Conservation (phyloP, 164 flowering plant species). For the Akebia trifoliata region DNA sequence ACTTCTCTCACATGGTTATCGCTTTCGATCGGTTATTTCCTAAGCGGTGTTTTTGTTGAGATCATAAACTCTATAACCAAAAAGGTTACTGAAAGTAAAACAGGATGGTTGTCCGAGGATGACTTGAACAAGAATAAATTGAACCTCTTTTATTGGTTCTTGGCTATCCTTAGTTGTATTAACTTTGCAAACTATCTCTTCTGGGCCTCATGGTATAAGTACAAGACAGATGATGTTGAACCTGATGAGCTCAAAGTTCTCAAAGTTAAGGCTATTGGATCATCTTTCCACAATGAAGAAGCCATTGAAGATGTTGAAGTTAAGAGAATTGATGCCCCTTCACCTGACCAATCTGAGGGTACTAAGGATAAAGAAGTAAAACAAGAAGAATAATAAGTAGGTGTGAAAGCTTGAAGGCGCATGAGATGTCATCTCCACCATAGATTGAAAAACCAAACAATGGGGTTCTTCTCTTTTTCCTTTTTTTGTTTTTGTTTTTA, state of each 20-base stretch:
- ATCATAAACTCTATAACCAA: slow-evolving; percentile 40
- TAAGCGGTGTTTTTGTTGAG: slow-evolving; percentile 49
- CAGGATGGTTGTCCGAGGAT: slow-evolving; percentile 48
- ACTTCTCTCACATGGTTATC: slow-evolving; percentile 64
- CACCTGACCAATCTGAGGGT: not conserved
- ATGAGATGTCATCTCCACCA: not conserved
- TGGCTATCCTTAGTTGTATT: slow-evolving; percentile 48
- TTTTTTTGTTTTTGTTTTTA: not conserved
- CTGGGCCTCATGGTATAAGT: slow-evolving; percentile 62
- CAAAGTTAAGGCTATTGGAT: not conserved
- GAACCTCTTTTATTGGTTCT: slow-evolving; percentile 60
- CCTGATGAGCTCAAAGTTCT: not conserved
- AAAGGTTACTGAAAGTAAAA: slow-evolving; percentile 23
- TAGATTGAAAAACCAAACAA: not conserved
- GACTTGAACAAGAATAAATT: slow-evolving; percentile 37
- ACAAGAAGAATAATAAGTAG: not conserved
- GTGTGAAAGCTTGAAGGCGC: not conserved
- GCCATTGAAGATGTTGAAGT: not conserved
- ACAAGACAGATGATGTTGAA: slow-evolving; percentile 25
- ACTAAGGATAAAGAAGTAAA: slow-evolving; percentile 2
- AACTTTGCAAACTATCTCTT: slow-evolving; percentile 48
- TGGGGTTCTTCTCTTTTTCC: not conserved
- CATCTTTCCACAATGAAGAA: slow-evolving; percentile 8
- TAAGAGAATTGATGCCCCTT: not conserved
- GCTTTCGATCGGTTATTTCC: slow-evolving; percentile 48